Conservation (phyloP, 441 rosid species). For the Arabidopsis hybrid region DNA sequence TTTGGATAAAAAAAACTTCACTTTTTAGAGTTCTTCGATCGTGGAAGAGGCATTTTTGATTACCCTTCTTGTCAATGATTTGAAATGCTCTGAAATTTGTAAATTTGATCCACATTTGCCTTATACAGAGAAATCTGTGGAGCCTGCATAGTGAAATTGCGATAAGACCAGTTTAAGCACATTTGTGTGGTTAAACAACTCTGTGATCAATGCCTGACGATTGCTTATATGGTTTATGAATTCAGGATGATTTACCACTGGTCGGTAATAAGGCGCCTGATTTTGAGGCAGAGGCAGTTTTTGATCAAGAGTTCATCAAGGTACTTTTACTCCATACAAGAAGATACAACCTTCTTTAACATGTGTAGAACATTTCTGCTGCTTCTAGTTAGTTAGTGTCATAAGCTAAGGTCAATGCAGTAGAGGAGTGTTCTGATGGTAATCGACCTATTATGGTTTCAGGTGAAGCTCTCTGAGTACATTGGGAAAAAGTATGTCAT, state of each 20-base stretch:
- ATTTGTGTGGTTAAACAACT: not conserved
- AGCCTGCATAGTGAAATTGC: not conserved
- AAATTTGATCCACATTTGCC: not conserved
- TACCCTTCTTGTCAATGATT: not conserved
- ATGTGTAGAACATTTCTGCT: not conserved
- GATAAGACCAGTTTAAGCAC: not conserved
- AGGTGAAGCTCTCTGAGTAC: constrained; percentile 92
- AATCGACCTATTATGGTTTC: constrained; percentile 34
- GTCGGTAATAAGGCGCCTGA: constrained; percentile 88
- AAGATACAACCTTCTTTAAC: constrained; percentile 17
- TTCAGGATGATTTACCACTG: constrained; percentile 70
- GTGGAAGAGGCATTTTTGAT: not conserved
- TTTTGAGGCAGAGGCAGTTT: constrained; percentile 92
- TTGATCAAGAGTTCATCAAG: constrained; percentile 91
- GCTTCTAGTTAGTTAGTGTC: not conserved
- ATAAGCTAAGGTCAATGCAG: not conserved
- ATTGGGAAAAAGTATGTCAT: constrained; percentile 93
- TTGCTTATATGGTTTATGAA: not conserved
- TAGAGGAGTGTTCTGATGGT: not conserved
- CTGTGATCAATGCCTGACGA: not conserved
- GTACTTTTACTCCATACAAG: constrained; percentile 41
- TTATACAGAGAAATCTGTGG: not conserved
- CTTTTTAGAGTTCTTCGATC: not conserved
- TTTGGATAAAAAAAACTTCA: not conserved
- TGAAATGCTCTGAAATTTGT: not conserved